These are phyloP conservation scores for Tuber umbilicatum DNA, from an alignment of 495 filamentous ascomycete genomes.

Conservation along the genomic window DNA sequence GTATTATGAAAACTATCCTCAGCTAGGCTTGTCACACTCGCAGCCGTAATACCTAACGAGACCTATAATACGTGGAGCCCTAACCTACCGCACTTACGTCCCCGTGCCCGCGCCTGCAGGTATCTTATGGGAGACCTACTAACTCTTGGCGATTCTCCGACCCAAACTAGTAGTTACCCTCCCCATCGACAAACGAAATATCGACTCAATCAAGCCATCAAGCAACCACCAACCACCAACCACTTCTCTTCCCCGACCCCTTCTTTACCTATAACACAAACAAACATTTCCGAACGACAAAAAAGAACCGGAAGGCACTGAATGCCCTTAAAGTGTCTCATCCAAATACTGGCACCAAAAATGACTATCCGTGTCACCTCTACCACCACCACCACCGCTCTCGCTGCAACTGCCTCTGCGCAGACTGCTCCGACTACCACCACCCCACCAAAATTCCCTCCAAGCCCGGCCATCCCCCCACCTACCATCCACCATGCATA, in stretches of 20 bases:
- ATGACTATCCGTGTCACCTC: not conserved
- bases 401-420: not conserved
- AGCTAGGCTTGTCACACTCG: not conserved
- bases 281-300: not conserved
- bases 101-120: not conserved
- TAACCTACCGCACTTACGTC: not conserved
- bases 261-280: not conserved
- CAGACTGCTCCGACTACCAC: not conserved
- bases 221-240: not conserved
- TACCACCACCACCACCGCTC: not conserved
- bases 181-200: not conserved
- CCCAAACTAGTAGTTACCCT: not conserved
- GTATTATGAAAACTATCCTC: not conserved
- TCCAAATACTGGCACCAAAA: not conserved
- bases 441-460: not conserved
- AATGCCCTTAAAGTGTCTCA: not conserved
- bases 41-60: not conserved
- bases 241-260: not conserved
- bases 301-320: not conserved
- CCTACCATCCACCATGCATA: constrained; percentile 20
- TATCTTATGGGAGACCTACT: not conserved
- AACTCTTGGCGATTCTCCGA: not conserved
- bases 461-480: not conserved
- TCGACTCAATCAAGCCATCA: not conserved
- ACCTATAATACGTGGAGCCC: not conserved